Percentiles rank a stretch among this genome's conserved stretches.
phyloP scores from a whole-genome alignment of 768 basidiomycete species.

The Tylopilus sp. region DNA sequence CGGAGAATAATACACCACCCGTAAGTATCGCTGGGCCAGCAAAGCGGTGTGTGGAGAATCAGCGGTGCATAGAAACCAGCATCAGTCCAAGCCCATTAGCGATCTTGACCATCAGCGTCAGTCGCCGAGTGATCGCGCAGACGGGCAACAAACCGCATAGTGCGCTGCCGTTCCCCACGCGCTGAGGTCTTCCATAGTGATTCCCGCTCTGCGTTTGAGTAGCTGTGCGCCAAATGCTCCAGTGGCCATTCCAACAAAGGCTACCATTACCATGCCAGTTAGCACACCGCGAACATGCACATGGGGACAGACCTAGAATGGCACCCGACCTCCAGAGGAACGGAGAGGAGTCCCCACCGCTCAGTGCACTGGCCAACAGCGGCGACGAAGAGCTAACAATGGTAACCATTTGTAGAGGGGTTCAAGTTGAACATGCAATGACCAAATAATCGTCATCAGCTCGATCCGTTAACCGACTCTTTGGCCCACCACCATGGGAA shows the following conservation, averaged over 20 bases:
- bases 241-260: conserved; percentile 48
- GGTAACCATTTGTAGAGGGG: conserved; percentile 20
- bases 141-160: conserved; percentile 51
- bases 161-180: conserved; percentile 62
- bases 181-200: conserved; percentile 49
- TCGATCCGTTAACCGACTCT: not conserved
- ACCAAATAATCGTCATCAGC: conserved; percentile 19
- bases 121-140: not conserved
- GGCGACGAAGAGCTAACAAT: conserved; percentile 28
- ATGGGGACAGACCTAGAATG: conserved; percentile 34
- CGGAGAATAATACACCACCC: conserved; percentile 60
- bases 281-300: not conserved
- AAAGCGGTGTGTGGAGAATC: conserved; percentile 56
- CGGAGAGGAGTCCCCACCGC: conserved; percentile 9
- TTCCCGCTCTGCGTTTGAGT: conserved; percentile 43
- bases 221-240: conserved; percentile 72
- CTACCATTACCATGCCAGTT: conserved; percentile 17
- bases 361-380: conserved; percentile 18
- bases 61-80: conserved; percentile 58
- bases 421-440: not conserved
- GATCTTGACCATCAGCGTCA: conserved; percentile 40
- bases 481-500: conserved; percentile 47
- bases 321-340: conserved; percentile 44
- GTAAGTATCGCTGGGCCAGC: conserved; percentile 63
- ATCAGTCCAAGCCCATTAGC: conserved; percentile 68